These are phyloP conservation scores for Tulasnella sp. DNA, from an alignment of 768 basidiomycete genomes.

Conservation along the genomic window DNA sequence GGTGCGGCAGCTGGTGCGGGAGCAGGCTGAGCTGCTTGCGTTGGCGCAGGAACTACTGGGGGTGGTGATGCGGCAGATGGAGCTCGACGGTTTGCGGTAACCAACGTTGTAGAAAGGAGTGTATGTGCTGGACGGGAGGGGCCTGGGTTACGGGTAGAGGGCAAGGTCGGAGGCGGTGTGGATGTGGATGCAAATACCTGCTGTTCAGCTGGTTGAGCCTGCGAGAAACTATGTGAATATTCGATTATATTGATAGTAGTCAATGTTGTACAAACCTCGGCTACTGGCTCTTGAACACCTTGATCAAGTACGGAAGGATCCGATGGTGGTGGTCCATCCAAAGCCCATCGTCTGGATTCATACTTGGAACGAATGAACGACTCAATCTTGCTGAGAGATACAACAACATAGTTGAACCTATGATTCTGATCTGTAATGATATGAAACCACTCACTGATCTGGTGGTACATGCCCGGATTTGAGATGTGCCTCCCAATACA, in stretches of 20 bases:
- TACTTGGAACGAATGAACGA: constrained; percentile 96
- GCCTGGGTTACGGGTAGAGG: constrained; percentile 9
- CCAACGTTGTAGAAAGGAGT: constrained; percentile 9
- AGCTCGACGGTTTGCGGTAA: constrained; percentile 16
- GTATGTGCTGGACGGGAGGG: constrained; percentile 6
- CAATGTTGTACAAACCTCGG: neutral
- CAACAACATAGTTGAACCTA: neutral
- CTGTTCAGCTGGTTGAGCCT: too few species aligned
- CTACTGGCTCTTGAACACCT: constrained; percentile 17
- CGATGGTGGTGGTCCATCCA: constrained; percentile 70
- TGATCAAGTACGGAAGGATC: constrained; percentile 71
- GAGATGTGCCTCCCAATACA: constrained; percentile 95
- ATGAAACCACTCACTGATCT: constrained; percentile 59
- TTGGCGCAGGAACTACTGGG: neutral
- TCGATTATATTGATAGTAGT: too few species aligned
- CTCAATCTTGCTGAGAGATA: constrained; percentile 79
- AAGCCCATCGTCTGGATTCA: constrained; percentile 83
- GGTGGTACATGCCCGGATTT: constrained; percentile 83
- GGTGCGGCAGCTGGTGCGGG: constrained; percentile 22
- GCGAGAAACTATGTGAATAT: too few species aligned
- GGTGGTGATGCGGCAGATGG: constrained; percentile 4
- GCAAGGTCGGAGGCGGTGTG: neutral
- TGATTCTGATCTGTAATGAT: neutral
- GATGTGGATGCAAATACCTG: constrained; percentile 17
- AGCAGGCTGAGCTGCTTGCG: constrained; percentile 12